Evolutionary conservation across 176 grass and related monocot species (phyloP).

Genomic region (Carex parvula): DNA sequence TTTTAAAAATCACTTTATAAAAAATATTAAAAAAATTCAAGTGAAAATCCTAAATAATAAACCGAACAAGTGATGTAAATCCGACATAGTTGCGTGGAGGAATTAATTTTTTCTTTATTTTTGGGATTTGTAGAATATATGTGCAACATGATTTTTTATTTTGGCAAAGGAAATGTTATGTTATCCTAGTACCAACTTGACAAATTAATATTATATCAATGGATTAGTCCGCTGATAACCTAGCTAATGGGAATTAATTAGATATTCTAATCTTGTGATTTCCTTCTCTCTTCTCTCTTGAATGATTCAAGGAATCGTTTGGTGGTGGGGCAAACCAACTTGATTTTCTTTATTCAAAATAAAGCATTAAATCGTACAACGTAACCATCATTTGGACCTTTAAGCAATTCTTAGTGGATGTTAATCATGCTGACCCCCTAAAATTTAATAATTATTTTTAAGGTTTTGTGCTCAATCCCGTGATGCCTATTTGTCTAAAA

Average conservation of each 20-base stretch:
- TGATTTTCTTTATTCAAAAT: conserved; percentile 21
- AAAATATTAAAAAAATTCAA: background rate
- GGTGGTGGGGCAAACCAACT: conserved; percentile 26
- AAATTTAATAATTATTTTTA: too few relatives aligned
- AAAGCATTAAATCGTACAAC: conserved; percentile 48
- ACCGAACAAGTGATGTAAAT: background rate
- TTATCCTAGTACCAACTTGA: conserved; percentile 35
- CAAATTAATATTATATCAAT: conserved; percentile 23
- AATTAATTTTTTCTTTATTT: background rate
- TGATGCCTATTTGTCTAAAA: too few relatives aligned
- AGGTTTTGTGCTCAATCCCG: too few relatives aligned
- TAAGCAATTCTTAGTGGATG: too few relatives aligned
- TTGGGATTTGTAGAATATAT: conserved; percentile 1
- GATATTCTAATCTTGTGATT: conserved; percentile 23
- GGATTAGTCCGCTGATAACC: conserved; percentile 15
- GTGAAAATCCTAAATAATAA: background rate
- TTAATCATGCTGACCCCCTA: too few relatives aligned
- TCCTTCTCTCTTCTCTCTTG: conserved; percentile 7
- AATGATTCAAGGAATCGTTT: conserved; percentile 30
- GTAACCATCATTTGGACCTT: conserved; percentile 39
- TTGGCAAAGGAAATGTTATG: conserved; percentile 7
- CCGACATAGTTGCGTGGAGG: conserved; percentile 1
- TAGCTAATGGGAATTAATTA: conserved; percentile 29
- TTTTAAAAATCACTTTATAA: background rate
- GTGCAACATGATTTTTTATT: conserved; percentile 1